Evolutionary conservation across 768 basidiomycete species (phyloP).

Genomic region (Amanita pseudoporphyria): DNA sequence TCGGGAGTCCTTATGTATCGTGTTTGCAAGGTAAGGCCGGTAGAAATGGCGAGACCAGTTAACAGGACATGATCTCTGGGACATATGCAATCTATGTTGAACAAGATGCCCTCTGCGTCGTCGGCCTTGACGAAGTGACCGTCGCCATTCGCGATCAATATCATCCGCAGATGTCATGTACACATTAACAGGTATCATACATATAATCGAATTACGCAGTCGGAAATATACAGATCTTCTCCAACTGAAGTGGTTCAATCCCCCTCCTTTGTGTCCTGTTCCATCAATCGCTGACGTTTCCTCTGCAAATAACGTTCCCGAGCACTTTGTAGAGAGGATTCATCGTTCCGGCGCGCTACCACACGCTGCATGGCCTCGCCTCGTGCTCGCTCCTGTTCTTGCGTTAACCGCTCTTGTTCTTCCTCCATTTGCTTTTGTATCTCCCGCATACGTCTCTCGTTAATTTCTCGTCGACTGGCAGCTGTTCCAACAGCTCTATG

Average conservation of each 20-base stretch:
- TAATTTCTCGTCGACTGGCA: conserved; percentile 72
- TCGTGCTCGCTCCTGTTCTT: conserved; percentile 49
- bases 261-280: conserved; percentile 12
- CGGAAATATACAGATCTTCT: not conserved
- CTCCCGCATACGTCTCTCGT: conserved; percentile 72
- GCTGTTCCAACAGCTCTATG: conserved; percentile 82
- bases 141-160: conserved; percentile 21
- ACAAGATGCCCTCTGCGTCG: conserved; percentile 33
- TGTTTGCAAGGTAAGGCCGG: conserved; percentile 46
- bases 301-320: conserved; percentile 67
- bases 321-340: conserved; percentile 64
- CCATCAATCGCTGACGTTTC: conserved; percentile 69
- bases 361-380: conserved; percentile 56
- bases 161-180: conserved; percentile 9
- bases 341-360: conserved; percentile 68
- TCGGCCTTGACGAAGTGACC: conserved; percentile 40
- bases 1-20: conserved; percentile 54
- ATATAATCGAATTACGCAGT: not conserved
- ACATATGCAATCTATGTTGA: conserved; percentile 52
- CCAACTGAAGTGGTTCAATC: not conserved
- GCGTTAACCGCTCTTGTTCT: conserved; percentile 50
- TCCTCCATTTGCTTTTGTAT: conserved; percentile 72
- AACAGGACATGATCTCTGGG: conserved; percentile 45
- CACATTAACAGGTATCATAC: not conserved
- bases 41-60: conserved; percentile 26